A percentile compares a stretch with the other conserved stretches of the same genome.
Evolutionary conservation across 371 early-diverging fungal genomes (phyloP).

Genomic region (Mortierella sp.): DNA sequence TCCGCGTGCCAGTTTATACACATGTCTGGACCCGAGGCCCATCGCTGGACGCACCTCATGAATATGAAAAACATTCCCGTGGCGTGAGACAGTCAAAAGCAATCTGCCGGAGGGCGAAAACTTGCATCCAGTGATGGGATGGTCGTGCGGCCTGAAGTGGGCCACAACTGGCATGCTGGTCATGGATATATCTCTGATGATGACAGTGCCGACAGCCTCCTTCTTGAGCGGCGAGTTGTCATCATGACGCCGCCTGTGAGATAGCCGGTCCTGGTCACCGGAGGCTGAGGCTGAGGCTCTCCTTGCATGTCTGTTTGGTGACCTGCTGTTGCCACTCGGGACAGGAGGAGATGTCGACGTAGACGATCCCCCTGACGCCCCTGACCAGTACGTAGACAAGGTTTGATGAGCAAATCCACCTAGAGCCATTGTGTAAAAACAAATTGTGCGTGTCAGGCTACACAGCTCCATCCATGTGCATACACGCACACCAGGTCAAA

Average conservation of each 20-base stretch:
- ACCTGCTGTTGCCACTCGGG: conserved; percentile 18
- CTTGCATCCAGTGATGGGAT: conserved; percentile 72
- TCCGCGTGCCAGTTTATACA: conserved; percentile 81
- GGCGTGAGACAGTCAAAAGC: conserved; percentile 77
- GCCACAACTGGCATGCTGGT: conserved; percentile 63
- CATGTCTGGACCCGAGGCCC: conserved; percentile 58
- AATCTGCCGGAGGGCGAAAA: conserved; percentile 78
- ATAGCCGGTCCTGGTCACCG: conserved; percentile 37
- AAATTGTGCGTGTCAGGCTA: no score
- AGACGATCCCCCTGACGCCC: conserved; percentile 20
- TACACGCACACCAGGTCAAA: no score
- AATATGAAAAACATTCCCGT: conserved; percentile 82
- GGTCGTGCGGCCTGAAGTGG: conserved; percentile 82
- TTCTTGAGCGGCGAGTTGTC: conserved; percentile 38
- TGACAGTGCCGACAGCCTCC: conserved; percentile 56
- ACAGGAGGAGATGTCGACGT: conserved; percentile 49
- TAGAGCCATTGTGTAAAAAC: no score
- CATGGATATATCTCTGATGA: conserved; percentile 56
- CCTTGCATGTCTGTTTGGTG: conserved; percentile 31
- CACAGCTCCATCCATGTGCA: no score
- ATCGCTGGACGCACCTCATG: conserved; percentile 58
- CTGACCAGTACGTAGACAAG: conserved; percentile 48
- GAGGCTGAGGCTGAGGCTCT: conserved; percentile 35
- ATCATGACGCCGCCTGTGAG: conserved; percentile 36
- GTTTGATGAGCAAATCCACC: conserved; percentile 53